A percentile compares a stretch with the other conserved stretches of the same genome.
Evolutionary conservation across 2,329 filamentous ascomycete species (phyloP).

Genomic region (Scytalidium lignicola): DNA sequence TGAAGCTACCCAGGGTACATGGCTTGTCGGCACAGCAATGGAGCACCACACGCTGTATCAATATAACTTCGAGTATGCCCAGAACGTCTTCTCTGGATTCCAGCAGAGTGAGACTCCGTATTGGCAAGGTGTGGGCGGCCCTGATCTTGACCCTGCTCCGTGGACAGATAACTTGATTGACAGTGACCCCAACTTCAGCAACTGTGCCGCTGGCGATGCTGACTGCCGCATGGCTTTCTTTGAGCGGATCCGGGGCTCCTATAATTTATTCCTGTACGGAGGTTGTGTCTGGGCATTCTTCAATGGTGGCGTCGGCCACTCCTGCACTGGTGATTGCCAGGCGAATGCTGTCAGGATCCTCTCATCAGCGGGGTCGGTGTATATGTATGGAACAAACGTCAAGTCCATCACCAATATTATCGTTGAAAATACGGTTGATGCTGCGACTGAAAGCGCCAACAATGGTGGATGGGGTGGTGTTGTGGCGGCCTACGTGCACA

Average conservation of each 20-base stretch:
- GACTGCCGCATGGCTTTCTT: slow-evolving; percentile 33
- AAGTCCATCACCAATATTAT: slow-evolving; percentile 27
- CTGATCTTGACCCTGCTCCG: slow-evolving; percentile 20
- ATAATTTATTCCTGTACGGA: slow-evolving; percentile 32
- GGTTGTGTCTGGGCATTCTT: slow-evolving; percentile 35
- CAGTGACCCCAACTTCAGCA: slow-evolving; percentile 1
- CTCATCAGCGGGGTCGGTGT: slow-evolving; percentile 19
- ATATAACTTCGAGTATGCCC: slow-evolving; percentile 36
- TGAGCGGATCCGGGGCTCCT: slow-evolving; percentile 24
- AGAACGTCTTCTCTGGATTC: slow-evolving; percentile 3
- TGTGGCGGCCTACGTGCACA: slow-evolving; percentile 25
- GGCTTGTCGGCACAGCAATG: slow-evolving; percentile 44
- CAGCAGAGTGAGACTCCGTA: slow-evolving; percentile 4
- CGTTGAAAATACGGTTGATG: slow-evolving; percentile 16
- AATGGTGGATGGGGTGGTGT: slow-evolving; percentile 30
- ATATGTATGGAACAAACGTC: slow-evolving; percentile 26
- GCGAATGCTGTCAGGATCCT: slow-evolving; percentile 28
- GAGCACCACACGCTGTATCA: slow-evolving; percentile 48
- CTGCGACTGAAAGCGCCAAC: slow-evolving; percentile 25
- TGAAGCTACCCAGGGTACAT: slow-evolving; percentile 39
- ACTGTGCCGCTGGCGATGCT: slow-evolving; percentile 16
- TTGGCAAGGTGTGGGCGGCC: slow-evolving; percentile 7
- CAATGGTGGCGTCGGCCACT: slow-evolving; percentile 21
- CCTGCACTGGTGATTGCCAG: slow-evolving; percentile 30
- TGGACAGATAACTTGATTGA: not conserved